phyloP scores from a whole-genome alignment of 306 rosid species.

The Casuarina cunninghamiana region DNA sequence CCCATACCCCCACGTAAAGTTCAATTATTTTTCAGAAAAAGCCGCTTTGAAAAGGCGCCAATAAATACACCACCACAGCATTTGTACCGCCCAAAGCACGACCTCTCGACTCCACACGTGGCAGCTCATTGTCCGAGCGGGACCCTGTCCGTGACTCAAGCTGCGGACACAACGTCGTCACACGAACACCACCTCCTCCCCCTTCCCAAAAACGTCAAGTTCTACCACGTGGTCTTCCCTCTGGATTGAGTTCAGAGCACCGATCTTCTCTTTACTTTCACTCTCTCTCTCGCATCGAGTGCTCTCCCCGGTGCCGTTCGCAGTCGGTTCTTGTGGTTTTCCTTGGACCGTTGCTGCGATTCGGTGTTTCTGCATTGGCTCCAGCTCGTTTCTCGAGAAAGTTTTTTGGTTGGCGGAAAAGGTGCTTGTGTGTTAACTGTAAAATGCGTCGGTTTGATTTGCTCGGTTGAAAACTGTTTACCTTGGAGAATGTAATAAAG shows the following conservation, averaged over 20 bases:
- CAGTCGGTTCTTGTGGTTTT: neutral
- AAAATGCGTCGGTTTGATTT: neutral
- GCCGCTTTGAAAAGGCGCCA: neutral
- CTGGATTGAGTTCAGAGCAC: neutral
- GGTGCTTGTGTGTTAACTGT: neutral
- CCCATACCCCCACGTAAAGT: neutral
- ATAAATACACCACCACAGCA: neutral
- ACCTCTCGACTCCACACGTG: neutral
- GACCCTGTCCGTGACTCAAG: neutral
- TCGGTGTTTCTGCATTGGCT: neutral
- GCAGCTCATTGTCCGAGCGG: neutral
- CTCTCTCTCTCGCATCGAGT: neutral
- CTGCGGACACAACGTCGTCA: neutral
- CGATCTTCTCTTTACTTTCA: neutral
- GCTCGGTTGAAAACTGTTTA: neutral
- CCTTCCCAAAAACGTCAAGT: neutral
- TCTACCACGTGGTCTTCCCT: slow-evolving; percentile 10
- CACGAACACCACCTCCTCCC: neutral
- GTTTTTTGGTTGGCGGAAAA: too few relatives aligned
- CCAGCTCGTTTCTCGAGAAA: slow-evolving; percentile 17
- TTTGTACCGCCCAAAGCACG: neutral
- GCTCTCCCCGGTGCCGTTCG: neutral
- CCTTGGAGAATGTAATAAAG: neutral
- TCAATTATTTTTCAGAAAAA: neutral
- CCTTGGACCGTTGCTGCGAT: neutral